Evolutionary conservation across 768 basidiomycete genomes (phyloP).

Genomic region (Psilocybe sp.): DNA sequence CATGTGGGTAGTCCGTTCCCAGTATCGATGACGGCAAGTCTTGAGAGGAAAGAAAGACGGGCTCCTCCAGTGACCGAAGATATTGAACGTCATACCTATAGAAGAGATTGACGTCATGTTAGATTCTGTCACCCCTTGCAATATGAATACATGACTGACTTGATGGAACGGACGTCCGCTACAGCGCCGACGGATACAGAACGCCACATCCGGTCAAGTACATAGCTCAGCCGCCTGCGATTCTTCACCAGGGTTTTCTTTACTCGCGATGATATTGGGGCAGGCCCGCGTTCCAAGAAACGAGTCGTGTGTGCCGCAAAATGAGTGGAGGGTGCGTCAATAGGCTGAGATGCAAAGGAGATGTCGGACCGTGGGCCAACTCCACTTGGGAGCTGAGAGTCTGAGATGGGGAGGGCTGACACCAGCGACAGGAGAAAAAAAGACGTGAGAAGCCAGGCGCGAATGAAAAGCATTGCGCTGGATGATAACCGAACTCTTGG

Average conservation of each 20-base stretch:
- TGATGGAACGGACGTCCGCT: not conserved
- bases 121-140: not conserved
- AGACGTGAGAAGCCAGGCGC: no score
- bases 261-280: not conserved
- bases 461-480: no score
- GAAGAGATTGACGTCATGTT: slow-evolving; percentile 9
- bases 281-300: not conserved
- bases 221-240: not conserved
- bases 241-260: not conserved
- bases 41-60: slow-evolving; percentile 1
- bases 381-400: no score
- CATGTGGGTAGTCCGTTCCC: not conserved
- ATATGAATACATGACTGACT: not conserved
- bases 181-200: not conserved
- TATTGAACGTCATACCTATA: slow-evolving; percentile 1
- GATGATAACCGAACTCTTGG: no score
- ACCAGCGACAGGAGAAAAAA: no score
- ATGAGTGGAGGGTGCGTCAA: not conserved
- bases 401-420: no score
- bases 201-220: not conserved
- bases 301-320: not conserved
- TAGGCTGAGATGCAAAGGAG: not conserved
- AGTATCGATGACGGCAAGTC: not conserved
- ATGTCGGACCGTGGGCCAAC: no score
- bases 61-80: slow-evolving; percentile 4